These are phyloP conservation scores for Chaetomium sp. DNA, from an alignment of 2,329 filamentous ascomycete species.

Conservation along the genomic window DNA sequence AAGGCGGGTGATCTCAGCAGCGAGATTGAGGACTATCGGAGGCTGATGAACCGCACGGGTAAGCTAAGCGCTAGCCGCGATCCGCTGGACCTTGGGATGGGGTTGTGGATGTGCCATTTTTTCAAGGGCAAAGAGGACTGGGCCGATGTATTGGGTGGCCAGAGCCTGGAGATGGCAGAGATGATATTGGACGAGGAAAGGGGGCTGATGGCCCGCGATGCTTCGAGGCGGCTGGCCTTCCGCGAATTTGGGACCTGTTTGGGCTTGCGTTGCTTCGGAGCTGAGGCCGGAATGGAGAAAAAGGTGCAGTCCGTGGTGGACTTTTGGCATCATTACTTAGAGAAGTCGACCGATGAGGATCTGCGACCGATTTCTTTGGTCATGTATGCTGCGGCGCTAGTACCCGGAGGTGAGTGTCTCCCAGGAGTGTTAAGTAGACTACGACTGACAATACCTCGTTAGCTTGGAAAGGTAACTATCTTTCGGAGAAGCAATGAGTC, in stretches of 20 bases:
- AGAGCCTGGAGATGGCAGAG: slow-evolving; percentile 26
- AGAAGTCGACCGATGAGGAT: slow-evolving; percentile 32
- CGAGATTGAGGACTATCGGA: slow-evolving; percentile 48
- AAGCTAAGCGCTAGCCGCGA: slow-evolving; percentile 41
- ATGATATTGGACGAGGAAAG: slow-evolving; percentile 21
- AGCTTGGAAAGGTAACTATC: slow-evolving; percentile 18
- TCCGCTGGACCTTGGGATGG: slow-evolving; percentile 53
- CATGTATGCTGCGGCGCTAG: slow-evolving; percentile 51
- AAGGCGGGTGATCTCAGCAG: slow-evolving; percentile 30
- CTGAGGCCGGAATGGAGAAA: slow-evolving; percentile 28
- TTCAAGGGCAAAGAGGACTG: slow-evolving; percentile 39
- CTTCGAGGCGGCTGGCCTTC: slow-evolving; percentile 39
- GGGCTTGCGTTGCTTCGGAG: slow-evolving; percentile 37
- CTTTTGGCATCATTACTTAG: slow-evolving; percentile 32
- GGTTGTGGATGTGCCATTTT: slow-evolving; percentile 50
- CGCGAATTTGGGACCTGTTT: slow-evolving; percentile 49
- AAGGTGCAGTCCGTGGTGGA: slow-evolving; percentile 27
- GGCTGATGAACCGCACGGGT: slow-evolving; percentile 40
- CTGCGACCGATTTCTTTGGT: slow-evolving; percentile 48
- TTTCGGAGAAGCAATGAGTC: neutral
- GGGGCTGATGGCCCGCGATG: slow-evolving; percentile 21
- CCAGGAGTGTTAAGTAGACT: neutral
- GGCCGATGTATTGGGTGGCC: slow-evolving; percentile 34
- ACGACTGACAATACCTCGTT: neutral
- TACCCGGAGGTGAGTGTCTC: slow-evolving; percentile 41